phyloP scores from a whole-genome alignment of 1,284 basidiomycete species.

The Marasmius fiardii region DNA sequence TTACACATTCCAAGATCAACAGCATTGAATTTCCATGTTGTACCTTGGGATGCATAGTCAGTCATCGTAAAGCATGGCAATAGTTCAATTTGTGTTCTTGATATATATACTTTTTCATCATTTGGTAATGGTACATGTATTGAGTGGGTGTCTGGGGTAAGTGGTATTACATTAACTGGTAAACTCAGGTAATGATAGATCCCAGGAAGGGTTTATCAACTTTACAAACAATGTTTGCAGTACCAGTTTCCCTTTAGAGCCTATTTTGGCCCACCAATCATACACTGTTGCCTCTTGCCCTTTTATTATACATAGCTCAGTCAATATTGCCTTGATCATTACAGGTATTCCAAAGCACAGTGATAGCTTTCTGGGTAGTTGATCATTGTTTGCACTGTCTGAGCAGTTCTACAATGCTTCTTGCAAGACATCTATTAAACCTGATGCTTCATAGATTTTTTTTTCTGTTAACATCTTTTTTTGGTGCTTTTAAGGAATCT shows the following conservation, averaged over 20 bases:
- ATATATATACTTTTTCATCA: conserved; percentile 22
- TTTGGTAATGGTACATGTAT: conserved; percentile 22
- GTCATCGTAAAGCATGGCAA: conserved; percentile 40
- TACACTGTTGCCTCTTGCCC: conserved; percentile 28
- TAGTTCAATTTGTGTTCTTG: conserved; percentile 29
- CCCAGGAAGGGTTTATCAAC: conserved; percentile 25
- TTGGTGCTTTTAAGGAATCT: too few species aligned
- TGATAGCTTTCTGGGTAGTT: conserved; percentile 22
- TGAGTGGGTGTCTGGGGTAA: conserved; percentile 16
- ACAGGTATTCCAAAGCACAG: conserved; percentile 30
- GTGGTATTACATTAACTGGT: conserved; percentile 37
- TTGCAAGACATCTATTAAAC: too few species aligned
- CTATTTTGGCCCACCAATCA: conserved; percentile 15
- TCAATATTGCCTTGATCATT: conserved; percentile 26
- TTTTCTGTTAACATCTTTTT: too few species aligned
- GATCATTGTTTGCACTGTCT: too few species aligned
- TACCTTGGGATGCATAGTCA: conserved; percentile 37
- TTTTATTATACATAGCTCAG: conserved; percentile 28
- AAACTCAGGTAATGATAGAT: conserved; percentile 28
- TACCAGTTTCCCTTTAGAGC: conserved; percentile 2
- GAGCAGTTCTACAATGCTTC: too few species aligned
- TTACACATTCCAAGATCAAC: conserved; percentile 28
- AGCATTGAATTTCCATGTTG: conserved; percentile 29
- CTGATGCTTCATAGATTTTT: too few species aligned
- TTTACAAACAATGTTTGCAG: conserved; percentile 34